A percentile compares a stretch with the other conserved stretches of the same genome.
Evolutionary conservation across 768 basidiomycete genomes (phyloP).

Genomic region (Agaricus blazei): DNA sequence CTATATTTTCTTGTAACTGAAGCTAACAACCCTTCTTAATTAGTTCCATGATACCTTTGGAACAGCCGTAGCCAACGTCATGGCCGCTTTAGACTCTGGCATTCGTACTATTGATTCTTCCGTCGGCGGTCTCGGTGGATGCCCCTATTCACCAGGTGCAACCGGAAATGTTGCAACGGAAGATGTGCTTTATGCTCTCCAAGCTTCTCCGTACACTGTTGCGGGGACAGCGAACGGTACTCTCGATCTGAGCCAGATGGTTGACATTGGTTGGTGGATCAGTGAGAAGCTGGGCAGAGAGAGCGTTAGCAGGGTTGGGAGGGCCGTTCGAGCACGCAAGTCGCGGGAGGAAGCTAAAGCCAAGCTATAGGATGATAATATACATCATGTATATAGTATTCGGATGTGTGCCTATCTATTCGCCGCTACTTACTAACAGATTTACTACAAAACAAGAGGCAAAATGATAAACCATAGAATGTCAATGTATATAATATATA

Average conservation of each 20-base stretch:
- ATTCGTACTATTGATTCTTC: conserved; percentile 79
- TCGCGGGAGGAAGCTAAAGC: conserved; percentile 24
- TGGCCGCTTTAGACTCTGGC: conserved; percentile 67
- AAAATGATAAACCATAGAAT: background rate
- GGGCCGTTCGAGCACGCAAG: conserved; percentile 57
- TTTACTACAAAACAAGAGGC: background rate
- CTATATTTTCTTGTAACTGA: background rate
- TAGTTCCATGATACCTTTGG: conserved; percentile 92
- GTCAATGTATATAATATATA: background rate
- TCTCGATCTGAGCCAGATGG: conserved; percentile 61
- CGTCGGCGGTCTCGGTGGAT: conserved; percentile 89
- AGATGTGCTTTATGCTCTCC: conserved; percentile 82
- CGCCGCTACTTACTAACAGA: background rate
- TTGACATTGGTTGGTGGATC: conserved; percentile 82
- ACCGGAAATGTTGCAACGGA: conserved; percentile 96
- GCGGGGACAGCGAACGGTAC: conserved; percentile 36
- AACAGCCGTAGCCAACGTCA: conserved; percentile 72
- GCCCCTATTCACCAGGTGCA: conserved; percentile 94
- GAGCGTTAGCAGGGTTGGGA: conserved; percentile 74
- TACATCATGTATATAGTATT: background rate
- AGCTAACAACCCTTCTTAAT: background rate
- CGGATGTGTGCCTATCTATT: background rate
- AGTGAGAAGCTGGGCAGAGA: conserved; percentile 57
- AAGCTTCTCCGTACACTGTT: conserved; percentile 54
- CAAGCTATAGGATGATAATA: conserved; percentile 1